Base-by-base conservation (phyloP, 148 eudicot species). In the Pharnaceum exiguum region DNA sequence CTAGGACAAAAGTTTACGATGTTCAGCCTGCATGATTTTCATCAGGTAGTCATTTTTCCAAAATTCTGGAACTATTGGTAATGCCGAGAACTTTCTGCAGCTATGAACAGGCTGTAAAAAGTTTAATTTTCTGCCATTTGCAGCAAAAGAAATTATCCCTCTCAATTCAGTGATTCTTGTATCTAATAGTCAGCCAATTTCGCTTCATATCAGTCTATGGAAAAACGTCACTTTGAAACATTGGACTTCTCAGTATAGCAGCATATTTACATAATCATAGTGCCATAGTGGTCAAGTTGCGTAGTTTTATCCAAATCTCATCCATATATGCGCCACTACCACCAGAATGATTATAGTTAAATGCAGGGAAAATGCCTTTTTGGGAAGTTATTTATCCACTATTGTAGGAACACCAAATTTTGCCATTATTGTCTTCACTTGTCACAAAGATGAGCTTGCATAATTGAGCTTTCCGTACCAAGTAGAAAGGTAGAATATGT, bases 261-360 rank as follows among this genome's bases (percentile, higher is more conserved):
- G 24, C 27, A 3, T 47, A n/a, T 25, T 47, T 31, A 4, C 15
- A 15, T 7, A 9, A 33, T 17, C 43, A 37, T 39, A n/a, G n/a
- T n/a, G n/a, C n/a, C n/a, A n/a, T 27, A 13, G 68, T 63, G 68
- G 68, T 63, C 68, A 51, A 35, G 27, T 27, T 30, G n/a, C 21
- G 4, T 15, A 7, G n/a, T n/a, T 10, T 25, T 27, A 26, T 36
- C 4, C 27, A 13, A 12, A 61, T 13, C 11, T 17, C 13, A 24
- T 55, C 30, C 7, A 36, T 39, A 37, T 10, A 49, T 60, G 54
- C n/a, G n/a, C 52, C 38, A 11, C 39, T 18, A 25, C 52, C 27
- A 25, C 16, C 18, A 24, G 3, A n/a, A 43, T 11, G 10, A 30
- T 38, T 6, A 10, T 13, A 5, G 21, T 12, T 2, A 31, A 18